Percentiles rank a stretch among this genome's conserved stretches.
Conservation (phyloP, 257 asterid species). For the Craterostigma plantagineum region DNA sequence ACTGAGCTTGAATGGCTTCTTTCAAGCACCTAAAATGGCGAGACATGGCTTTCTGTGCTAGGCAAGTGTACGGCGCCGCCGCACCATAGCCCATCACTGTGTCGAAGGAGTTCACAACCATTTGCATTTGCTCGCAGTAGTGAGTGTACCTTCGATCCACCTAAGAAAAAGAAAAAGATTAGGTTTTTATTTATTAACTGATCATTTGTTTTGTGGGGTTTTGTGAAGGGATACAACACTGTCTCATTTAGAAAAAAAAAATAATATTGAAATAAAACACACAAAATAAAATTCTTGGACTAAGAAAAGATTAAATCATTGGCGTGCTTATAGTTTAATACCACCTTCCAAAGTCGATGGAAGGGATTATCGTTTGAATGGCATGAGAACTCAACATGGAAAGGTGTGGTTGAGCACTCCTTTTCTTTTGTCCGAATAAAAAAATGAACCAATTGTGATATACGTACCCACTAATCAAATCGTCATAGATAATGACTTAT, state of each 20-base stretch:
- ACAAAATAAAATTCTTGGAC: too few relatives aligned
- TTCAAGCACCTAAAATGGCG: slow-evolving; percentile 82
- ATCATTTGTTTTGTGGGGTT: background rate
- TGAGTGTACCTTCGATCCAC: slow-evolving; percentile 87
- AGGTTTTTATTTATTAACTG: background rate
- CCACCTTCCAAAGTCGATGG: slow-evolving; percentile 16
- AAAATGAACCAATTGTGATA: background rate
- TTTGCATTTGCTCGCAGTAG: slow-evolving; percentile 96
- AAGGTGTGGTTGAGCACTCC: slow-evolving; percentile 27
- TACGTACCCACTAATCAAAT: background rate
- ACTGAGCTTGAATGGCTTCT: slow-evolving; percentile 60
- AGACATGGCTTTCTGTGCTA: slow-evolving; percentile 94
- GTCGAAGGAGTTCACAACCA: slow-evolving; percentile 95
- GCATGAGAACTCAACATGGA: slow-evolving; percentile 8
- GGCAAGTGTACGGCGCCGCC: slow-evolving; percentile 75
- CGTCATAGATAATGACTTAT: background rate
- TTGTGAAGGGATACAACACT: slow-evolving; percentile 1
- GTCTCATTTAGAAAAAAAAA: too few relatives aligned
- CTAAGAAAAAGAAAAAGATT: slow-evolving; percentile 15
- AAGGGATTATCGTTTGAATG: slow-evolving; percentile 9
- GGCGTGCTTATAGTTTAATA: slow-evolving; percentile 11
- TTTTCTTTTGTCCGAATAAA: slow-evolving; percentile 3
- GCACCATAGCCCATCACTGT: slow-evolving; percentile 91
- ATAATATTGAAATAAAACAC: too few relatives aligned
- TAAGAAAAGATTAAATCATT: background rate